These are phyloP conservation scores for Oldenlandia corymbosa DNA, from an alignment of 257 asterid species.

Conservation along the genomic window DNA sequence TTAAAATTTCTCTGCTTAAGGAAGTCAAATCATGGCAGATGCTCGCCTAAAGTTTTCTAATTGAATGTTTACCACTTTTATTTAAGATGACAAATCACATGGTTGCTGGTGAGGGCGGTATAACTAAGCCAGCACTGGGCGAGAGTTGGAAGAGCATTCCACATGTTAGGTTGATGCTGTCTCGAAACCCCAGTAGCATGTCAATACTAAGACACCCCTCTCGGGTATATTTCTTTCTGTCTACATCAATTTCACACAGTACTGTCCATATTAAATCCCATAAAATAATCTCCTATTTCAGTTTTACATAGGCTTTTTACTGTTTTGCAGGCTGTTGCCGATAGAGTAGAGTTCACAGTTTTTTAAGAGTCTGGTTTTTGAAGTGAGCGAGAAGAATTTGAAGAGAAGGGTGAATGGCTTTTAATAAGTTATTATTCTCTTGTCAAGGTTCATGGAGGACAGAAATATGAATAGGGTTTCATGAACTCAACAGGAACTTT, in stretches of 20 bases:
- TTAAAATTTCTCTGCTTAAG: too few relatives aligned
- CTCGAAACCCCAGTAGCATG: slow-evolving; percentile 41
- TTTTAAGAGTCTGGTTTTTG: slow-evolving; percentile 9
- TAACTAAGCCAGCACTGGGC: slow-evolving; percentile 76
- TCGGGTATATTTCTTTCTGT: slow-evolving; percentile 38
- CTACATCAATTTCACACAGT: neutral
- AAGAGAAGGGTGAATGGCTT: too few relatives aligned
- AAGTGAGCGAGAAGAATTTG: too few relatives aligned
- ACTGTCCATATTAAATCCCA: neutral
- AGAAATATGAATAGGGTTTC: too few relatives aligned
- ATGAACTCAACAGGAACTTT: too few relatives aligned
- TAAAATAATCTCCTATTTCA: neutral
- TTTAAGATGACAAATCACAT: slow-evolving; percentile 79
- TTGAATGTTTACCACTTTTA: slow-evolving; percentile 11
- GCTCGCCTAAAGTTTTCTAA: neutral
- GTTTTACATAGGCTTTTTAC: neutral
- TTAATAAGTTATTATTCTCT: too few relatives aligned
- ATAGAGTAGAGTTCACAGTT: slow-evolving; percentile 21
- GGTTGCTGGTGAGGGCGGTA: slow-evolving; percentile 79
- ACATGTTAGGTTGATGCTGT: slow-evolving; percentile 64
- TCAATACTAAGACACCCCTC: slow-evolving; percentile 64
- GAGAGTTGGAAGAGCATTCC: slow-evolving; percentile 91
- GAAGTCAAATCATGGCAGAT: neutral
- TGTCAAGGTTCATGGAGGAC: too few relatives aligned
- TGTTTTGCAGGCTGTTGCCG: slow-evolving; percentile 28